Evolutionary conservation across 2,329 filamentous ascomycete genomes (phyloP).

Genomic region (Claviceps fusiformis): DNA sequence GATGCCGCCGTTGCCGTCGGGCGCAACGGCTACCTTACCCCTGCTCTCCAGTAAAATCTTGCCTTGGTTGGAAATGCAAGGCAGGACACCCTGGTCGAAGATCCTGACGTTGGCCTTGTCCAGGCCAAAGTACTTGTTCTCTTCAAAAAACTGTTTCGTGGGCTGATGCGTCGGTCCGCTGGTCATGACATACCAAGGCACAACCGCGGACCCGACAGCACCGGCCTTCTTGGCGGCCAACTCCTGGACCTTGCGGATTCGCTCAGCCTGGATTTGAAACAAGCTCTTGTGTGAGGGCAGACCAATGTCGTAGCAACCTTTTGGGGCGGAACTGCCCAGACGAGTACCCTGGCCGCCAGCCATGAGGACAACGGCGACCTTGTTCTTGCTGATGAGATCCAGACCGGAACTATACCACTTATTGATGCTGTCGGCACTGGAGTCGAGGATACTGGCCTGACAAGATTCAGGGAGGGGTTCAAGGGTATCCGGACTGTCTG

Average conservation of each 20-base stretch:
- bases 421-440: constrained; percentile 60
- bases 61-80: constrained; percentile 93
- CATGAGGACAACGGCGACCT: constrained; percentile 83
- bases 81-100: constrained; percentile 93
- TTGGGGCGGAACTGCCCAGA: constrained; percentile 85
- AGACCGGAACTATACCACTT: constrained; percentile 76
- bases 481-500: constrained; percentile 44
- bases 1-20: constrained; percentile 92
- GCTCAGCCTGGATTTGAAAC: constrained; percentile 95
- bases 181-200: constrained; percentile 99
- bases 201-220: constrained; percentile 39
- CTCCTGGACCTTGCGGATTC: constrained; percentile 74
- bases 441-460: constrained; percentile 84
- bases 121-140: constrained; percentile 85
- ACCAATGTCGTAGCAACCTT: constrained; percentile 95
- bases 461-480: constrained; percentile 81
- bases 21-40: constrained; percentile 82
- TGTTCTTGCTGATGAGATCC: constrained; percentile 64
- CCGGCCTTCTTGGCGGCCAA: constrained; percentile 61
- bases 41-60: constrained; percentile 93
- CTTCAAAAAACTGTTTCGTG: constrained; percentile 85
- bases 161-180: constrained; percentile 83
- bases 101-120: constrained; percentile 74
- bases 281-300: constrained; percentile 86
- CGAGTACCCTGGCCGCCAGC: constrained; percentile 93